Percentiles rank a stretch among this genome's conserved stretches.
phyloP scores from a whole-genome alignment of 805 yeast species.

The Yarrowia deformans region DNA sequence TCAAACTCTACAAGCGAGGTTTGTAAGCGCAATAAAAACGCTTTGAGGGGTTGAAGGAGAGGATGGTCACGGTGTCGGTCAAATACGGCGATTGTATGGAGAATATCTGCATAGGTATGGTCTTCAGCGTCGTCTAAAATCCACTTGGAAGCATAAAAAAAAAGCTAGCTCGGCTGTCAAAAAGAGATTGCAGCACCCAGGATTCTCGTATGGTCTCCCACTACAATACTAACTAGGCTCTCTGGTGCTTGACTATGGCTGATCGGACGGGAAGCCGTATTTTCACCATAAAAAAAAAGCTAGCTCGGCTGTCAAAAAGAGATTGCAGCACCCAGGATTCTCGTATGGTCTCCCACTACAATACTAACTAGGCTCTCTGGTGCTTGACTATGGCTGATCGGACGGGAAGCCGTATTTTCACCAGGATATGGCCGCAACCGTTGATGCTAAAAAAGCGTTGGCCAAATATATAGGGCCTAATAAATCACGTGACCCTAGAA shows the following conservation, averaged over 20 bases:
- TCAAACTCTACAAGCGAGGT: constrained; percentile 17
- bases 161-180: too few relatives aligned
- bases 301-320: not conserved
- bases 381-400: constrained; percentile 26
- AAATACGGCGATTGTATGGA: too few relatives aligned
- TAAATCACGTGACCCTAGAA: not conserved
- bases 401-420: constrained; percentile 16
- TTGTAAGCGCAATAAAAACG: not conserved
- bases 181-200: not conserved
- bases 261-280: not conserved
- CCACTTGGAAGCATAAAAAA: too few relatives aligned
- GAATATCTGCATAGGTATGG: too few relatives aligned
- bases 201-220: not conserved
- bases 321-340: constrained; percentile 27
- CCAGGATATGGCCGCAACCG: constrained; percentile 28
- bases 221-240: not conserved
- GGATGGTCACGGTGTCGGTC: too few relatives aligned
- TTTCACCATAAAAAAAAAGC: too few relatives aligned
- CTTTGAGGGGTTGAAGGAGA: not conserved
- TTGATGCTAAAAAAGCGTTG: not conserved
- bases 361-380: constrained; percentile 22
- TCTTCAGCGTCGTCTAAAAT: too few relatives aligned
- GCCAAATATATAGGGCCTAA: not conserved
- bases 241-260: constrained; percentile 1
- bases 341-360: constrained; percentile 25